Evolutionary conservation across 306 rosid genomes (phyloP).

Genomic region (Cicer arietinum): DNA sequence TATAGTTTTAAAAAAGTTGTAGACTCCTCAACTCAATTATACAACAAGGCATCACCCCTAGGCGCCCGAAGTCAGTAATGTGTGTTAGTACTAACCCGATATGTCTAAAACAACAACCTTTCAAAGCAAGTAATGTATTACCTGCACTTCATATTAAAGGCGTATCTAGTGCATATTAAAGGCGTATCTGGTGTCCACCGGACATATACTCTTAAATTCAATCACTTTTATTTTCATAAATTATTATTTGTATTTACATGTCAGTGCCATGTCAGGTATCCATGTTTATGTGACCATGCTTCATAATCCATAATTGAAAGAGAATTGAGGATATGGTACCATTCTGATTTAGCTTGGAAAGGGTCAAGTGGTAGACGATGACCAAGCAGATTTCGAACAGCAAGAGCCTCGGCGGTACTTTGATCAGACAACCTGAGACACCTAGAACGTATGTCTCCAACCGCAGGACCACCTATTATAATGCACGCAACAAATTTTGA

Average conservation of each 20-base stretch:
- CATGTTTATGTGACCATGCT: too few relatives aligned
- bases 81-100: conserved; percentile 33
- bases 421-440: conserved; percentile 88
- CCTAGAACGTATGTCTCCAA: conserved; percentile 95
- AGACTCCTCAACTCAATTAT: not conserved
- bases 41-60: conserved; percentile 1
- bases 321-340: conserved; percentile 49
- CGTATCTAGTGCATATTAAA: too few relatives aligned
- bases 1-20: not conserved
- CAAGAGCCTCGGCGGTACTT: conserved; percentile 87
- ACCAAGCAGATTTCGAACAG: conserved; percentile 86
- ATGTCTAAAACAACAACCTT: conserved; percentile 3
- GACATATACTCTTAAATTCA: too few relatives aligned
- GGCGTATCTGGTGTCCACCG: too few relatives aligned
- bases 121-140: not conserved
- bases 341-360: conserved; percentile 73
- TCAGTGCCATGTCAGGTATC: too few relatives aligned
- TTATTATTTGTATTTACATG: too few relatives aligned
- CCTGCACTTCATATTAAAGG: too few relatives aligned
- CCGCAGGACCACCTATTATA: conserved; percentile 93
- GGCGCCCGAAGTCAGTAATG: not conserved
- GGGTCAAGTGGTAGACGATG: conserved; percentile 76
- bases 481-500: not conserved
- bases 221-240: too few relatives aligned
- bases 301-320: not conserved